Conservation (phyloP, 805 yeast species). For the Ogataea pini region DNA sequence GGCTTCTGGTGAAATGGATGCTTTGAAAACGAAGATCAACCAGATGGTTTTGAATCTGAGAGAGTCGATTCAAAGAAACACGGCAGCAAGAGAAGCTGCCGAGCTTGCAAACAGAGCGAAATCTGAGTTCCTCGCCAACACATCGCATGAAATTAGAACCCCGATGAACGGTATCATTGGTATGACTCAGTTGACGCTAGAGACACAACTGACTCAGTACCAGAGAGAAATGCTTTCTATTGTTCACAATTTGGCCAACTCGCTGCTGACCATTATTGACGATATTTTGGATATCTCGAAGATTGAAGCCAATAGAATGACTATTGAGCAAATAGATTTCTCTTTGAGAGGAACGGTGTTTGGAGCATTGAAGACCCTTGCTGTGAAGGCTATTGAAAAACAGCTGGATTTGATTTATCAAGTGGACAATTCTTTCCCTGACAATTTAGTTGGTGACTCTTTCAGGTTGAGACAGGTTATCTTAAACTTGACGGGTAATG, state of each 20-base stretch:
- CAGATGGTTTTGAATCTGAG: slow-evolving; percentile 85
- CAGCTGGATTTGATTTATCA: slow-evolving; percentile 77
- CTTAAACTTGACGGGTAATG: slow-evolving; percentile 83
- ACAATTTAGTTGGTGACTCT: slow-evolving; percentile 83
- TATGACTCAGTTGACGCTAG: slow-evolving; percentile 87
- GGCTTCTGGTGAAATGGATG: slow-evolving; percentile 89
- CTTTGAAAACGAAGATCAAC: slow-evolving; percentile 61
- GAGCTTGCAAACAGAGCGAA: slow-evolving; percentile 87
- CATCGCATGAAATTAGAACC: slow-evolving; percentile 85
- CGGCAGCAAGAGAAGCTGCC: slow-evolving; percentile 94
- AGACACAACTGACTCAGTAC: slow-evolving; percentile 85
- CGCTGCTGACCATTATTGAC: slow-evolving; percentile 81
- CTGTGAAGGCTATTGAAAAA: slow-evolving; percentile 87
- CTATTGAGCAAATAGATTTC: slow-evolving; percentile 86
- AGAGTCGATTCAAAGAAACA: slow-evolving; percentile 87
- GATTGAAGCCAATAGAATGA: slow-evolving; percentile 92
- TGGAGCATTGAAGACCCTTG: slow-evolving; percentile 85
- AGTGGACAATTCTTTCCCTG: slow-evolving; percentile 86
- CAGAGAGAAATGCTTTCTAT: slow-evolving; percentile 90
- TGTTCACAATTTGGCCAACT: slow-evolving; percentile 85
- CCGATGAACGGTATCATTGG: slow-evolving; percentile 94
- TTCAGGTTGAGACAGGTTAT: slow-evolving; percentile 87
- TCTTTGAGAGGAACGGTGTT: slow-evolving; percentile 84
- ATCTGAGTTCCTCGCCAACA: slow-evolving; percentile 87
- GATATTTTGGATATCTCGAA: slow-evolving; percentile 90